These are phyloP conservation scores for Camellia lanceoleosa DNA, from an alignment of 148 eudicot genomes.

Conservation along the genomic window DNA sequence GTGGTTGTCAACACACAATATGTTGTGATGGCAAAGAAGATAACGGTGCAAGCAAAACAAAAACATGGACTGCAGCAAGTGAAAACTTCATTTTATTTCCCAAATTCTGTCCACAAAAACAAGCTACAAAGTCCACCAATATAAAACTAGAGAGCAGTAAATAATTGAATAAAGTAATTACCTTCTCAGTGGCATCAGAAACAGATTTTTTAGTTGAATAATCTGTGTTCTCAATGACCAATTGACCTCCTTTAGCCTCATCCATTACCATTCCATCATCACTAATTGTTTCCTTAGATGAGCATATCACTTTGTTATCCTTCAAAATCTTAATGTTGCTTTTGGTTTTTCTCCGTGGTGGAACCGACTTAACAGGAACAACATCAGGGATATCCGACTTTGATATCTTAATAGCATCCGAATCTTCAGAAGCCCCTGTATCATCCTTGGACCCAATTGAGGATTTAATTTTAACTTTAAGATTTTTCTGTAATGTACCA, in stretches of 20 bases:
- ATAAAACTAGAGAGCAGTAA: neutral
- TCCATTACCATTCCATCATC: slow-evolving; percentile 32
- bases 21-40: too few relatives aligned
- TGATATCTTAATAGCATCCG: slow-evolving; percentile 37
- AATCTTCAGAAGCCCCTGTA: slow-evolving; percentile 34
- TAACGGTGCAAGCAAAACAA: neutral
- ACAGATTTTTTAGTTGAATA: slow-evolving; percentile 29
- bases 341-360: slow-evolving; percentile 73
- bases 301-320: slow-evolving; percentile 38
- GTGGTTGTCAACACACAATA: too few relatives aligned
- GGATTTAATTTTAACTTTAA: slow-evolving; percentile 46
- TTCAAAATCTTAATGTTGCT: slow-evolving; percentile 49
- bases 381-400: slow-evolving; percentile 43
- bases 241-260: slow-evolving; percentile 23
- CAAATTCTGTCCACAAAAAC: neutral
- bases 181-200: slow-evolving; percentile 50
- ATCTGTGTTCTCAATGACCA: slow-evolving; percentile 29
- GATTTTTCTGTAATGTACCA: slow-evolving; percentile 44
- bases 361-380: slow-evolving; percentile 72
- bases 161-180: slow-evolving; percentile 15
- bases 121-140: neutral
- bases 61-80: too few relatives aligned
- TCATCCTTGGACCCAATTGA: slow-evolving; percentile 40
- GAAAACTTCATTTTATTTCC: neutral
- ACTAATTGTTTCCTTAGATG: slow-evolving; percentile 28